These are phyloP conservation scores for Botryococcus braunii DNA, from an alignment of 163 green algal genomes.

Conservation along the genomic window DNA sequence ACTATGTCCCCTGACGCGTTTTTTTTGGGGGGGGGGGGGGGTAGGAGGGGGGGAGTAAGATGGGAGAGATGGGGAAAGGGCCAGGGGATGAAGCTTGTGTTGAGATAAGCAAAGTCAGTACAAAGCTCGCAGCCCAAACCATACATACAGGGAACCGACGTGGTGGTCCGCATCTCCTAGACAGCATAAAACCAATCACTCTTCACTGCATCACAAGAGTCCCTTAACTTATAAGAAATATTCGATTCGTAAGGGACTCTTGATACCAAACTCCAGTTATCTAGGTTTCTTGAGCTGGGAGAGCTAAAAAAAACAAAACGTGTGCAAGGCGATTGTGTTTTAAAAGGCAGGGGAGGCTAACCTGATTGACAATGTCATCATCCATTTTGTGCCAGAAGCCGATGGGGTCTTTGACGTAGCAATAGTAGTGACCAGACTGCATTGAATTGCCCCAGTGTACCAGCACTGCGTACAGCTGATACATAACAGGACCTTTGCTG, in stretches of 20 bases:
- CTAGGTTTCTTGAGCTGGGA: neutral
- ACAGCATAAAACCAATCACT: neutral
- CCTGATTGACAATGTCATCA: slow-evolving; percentile 53
- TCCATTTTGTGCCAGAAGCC: slow-evolving; percentile 83
- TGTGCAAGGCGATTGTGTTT: no score
- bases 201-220: neutral
- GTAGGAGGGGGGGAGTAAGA: no score
- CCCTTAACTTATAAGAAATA: neutral
- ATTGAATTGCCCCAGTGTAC: slow-evolving; percentile 83
- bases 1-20: no score
- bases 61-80: no score
- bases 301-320: neutral
- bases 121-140: no score
- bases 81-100: no score
- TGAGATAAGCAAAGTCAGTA: no score
- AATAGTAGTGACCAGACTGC: slow-evolving; percentile 92
- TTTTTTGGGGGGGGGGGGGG: no score
- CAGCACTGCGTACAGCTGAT: slow-evolving; percentile 88
- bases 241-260: neutral
- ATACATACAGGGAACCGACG: no score
- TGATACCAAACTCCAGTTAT: neutral
- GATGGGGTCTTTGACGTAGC: slow-evolving; percentile 67
- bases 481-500: slow-evolving; percentile 36
- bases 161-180: no score
- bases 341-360: neutral